Conservation (phyloP, 371 early-diverging fungal genomes). For the Coemansia sp. region DNA sequence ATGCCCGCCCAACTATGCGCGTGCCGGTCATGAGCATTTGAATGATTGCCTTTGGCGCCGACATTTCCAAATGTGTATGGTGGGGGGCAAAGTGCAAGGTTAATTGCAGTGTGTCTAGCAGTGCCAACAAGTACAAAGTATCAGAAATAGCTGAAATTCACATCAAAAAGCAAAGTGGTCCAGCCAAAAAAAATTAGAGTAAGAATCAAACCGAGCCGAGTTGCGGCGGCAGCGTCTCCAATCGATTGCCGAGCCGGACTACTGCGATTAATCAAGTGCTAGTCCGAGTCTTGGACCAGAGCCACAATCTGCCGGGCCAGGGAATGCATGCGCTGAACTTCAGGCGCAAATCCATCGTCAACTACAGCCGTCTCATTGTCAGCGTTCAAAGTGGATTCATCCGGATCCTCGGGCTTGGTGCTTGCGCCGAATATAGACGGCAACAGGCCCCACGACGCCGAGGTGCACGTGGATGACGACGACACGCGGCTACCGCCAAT, state of each 20-base stretch:
- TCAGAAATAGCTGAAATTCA: no score
- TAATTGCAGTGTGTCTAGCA: background rate
- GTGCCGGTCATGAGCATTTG: constrained; percentile 85
- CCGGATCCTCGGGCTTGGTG: background rate
- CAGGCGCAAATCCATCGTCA: constrained; percentile 1
- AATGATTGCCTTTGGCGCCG: constrained; percentile 68
- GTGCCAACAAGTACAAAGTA: background rate
- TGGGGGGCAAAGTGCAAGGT: background rate
- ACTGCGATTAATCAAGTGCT: no score
- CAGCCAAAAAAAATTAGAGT: no score
- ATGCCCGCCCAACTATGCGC: constrained; percentile 88
- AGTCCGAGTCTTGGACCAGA: constrained; percentile 1
- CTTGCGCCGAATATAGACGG: constrained; percentile 7
- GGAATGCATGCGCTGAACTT: constrained; percentile 17
- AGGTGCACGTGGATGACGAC: background rate
- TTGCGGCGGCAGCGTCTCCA: no score
- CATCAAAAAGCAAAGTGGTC: no score
- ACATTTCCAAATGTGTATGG: constrained; percentile 25
- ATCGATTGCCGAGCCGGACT: no score
- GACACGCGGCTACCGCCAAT: constrained; percentile 7
- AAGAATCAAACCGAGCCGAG: no score
- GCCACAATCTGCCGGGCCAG: constrained; percentile 23
- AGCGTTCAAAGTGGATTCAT: background rate
- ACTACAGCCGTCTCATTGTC: constrained; percentile 5
- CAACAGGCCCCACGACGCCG: constrained; percentile 17